These are phyloP conservation scores for Fraxinus albicans DNA, from an alignment of 305 asterid genomes.

Conservation along the genomic window DNA sequence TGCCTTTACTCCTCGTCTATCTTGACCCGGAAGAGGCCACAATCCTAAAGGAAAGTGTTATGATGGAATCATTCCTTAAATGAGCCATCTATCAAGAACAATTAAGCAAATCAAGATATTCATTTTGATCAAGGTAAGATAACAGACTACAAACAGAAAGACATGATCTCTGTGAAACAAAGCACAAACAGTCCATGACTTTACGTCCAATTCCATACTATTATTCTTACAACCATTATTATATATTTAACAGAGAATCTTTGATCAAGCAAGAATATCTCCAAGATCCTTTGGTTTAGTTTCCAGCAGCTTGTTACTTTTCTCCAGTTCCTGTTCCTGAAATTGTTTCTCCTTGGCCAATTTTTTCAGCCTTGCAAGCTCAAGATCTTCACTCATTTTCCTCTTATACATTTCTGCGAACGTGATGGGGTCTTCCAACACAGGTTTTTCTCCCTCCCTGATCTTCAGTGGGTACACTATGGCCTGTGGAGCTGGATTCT, in stretches of 20 bases:
- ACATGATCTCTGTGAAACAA: background rate
- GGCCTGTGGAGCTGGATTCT: slow-evolving; percentile 74
- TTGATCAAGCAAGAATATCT: slow-evolving; percentile 43
- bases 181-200: background rate
- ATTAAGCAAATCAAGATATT: too few relatives aligned
- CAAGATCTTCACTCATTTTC: slow-evolving; percentile 77
- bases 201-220: background rate
- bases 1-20: too few relatives aligned
- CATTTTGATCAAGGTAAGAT: background rate
- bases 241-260: background rate
- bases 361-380: slow-evolving; percentile 57
- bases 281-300: slow-evolving; percentile 28
- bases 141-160: background rate
- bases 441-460: slow-evolving; percentile 53
- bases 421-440: slow-evolving; percentile 50
- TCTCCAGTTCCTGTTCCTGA: slow-evolving; percentile 18
- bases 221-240: background rate
- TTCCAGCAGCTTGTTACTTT: slow-evolving; percentile 13
- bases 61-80: too few relatives aligned
- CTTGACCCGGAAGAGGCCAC: too few relatives aligned
- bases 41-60: too few relatives aligned
- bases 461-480: slow-evolving; percentile 61
- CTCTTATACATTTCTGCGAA: slow-evolving; percentile 71
- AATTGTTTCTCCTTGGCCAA: slow-evolving; percentile 40
- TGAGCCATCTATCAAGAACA: background rate